These are phyloP conservation scores for Prunus persica DNA, from an alignment of 306 rosid species.

Conservation along the genomic window DNA sequence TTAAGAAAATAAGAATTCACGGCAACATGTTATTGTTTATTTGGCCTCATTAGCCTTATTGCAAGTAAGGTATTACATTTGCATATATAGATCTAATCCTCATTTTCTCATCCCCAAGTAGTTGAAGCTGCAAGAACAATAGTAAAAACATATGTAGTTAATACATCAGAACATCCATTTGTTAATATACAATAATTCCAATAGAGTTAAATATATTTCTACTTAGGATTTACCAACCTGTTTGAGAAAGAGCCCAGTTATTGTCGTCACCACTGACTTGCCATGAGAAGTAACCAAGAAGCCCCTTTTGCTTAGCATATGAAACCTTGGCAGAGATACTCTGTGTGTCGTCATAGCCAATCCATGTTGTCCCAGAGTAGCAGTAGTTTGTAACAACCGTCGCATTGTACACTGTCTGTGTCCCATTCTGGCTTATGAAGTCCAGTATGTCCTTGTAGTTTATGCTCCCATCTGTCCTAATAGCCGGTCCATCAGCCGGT, in stretches of 20 bases:
- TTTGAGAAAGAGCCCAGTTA: slow-evolving; percentile 21
- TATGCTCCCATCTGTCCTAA: background rate
- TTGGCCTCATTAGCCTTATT: background rate
- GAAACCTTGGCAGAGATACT: slow-evolving; percentile 31
- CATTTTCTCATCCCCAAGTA: too few relatives aligned
- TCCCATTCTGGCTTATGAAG: slow-evolving; percentile 6
- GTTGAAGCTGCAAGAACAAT: too few relatives aligned
- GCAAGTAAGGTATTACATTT: background rate
- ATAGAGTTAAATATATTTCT: too few relatives aligned
- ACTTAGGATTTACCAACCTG: background rate
- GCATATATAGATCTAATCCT: background rate
- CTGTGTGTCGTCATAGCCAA: slow-evolving; percentile 37
- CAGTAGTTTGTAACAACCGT: slow-evolving; percentile 22
- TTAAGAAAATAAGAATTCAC: background rate
- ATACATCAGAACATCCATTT: too few relatives aligned
- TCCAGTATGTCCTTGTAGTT: slow-evolving; percentile 11
- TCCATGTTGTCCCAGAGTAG: slow-evolving; percentile 41
- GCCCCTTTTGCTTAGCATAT: slow-evolving; percentile 27
- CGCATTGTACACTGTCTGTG: slow-evolving; percentile 2
- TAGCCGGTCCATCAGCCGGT: slow-evolving; percentile 24
- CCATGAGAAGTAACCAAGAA: slow-evolving; percentile 49
- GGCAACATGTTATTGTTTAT: background rate
- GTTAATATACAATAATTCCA: too few relatives aligned
- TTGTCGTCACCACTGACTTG: slow-evolving; percentile 22
- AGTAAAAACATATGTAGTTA: too few relatives aligned